phyloP scores from a whole-genome alignment of 169 alveolate genomes.

The Pseudocohnilembus persalinus region DNA sequence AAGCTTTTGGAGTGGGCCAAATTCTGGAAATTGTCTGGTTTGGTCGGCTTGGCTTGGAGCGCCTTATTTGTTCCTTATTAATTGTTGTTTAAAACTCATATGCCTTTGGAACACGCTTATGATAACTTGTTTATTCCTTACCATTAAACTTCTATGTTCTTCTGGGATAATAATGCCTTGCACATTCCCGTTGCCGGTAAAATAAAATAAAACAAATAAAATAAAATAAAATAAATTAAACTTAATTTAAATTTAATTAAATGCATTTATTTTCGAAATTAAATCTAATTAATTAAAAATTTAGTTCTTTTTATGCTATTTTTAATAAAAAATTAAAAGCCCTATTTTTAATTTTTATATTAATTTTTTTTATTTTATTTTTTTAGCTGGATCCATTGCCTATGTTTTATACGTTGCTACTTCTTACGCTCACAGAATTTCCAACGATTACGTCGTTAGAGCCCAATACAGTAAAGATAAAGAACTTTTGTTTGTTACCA shows the following conservation, averaged over 20 bases:
- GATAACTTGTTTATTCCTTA: slow-evolving; percentile 42
- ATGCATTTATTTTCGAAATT: too few relatives aligned
- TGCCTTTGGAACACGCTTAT: slow-evolving; percentile 34
- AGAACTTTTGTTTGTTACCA: slow-evolving; percentile 68
- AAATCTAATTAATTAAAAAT: too few relatives aligned
- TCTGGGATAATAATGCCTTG: slow-evolving; percentile 26
- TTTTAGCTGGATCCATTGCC: slow-evolving; percentile 25
- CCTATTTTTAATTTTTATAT: too few relatives aligned
- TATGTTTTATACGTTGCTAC: slow-evolving; percentile 29
- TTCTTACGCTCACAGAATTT: slow-evolving; percentile 32
- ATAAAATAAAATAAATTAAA: too few relatives aligned
- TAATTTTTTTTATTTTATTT: too few relatives aligned
- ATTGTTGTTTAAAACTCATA: slow-evolving; percentile 31
- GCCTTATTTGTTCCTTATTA: slow-evolving; percentile 50
- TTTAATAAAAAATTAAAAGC: too few relatives aligned
- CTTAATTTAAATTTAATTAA: too few relatives aligned
- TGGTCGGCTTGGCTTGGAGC: slow-evolving; percentile 37
- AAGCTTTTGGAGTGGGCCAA: slow-evolving; percentile 68
- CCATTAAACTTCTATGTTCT: slow-evolving; percentile 16
- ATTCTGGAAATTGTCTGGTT: slow-evolving; percentile 50
- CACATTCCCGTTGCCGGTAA: slow-evolving; percentile 1
- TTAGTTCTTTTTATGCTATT: too few relatives aligned
- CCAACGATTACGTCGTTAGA: slow-evolving; percentile 54
- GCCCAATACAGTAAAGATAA: slow-evolving; percentile 64
- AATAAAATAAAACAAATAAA: too few relatives aligned